Base-by-base conservation (phyloP, 2,329 filamentous ascomycete species). In the Aspergillus neoniger region DNA sequence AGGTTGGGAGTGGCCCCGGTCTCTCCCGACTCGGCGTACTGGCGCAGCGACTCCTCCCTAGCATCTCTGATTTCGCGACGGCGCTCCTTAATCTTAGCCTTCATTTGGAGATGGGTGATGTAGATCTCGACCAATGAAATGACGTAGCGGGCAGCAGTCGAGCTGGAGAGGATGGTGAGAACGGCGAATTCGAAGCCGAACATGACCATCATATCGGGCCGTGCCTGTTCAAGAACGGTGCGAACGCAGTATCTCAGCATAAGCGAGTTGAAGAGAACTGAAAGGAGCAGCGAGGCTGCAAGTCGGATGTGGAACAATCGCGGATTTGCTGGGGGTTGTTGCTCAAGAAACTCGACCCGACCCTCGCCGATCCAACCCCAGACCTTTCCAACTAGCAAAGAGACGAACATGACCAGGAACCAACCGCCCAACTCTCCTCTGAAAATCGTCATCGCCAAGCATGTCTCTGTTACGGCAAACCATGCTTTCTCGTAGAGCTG, bases 141-240 rank as follows among this genome's bases (percentile, higher is more conserved):
- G 19, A 85, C 76, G 76, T 99, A 99, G 61, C 93, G 88, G 57
- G 87, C 82, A 2, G 86, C 84, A 0, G 92, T 96, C 51, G 94
- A 92, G 55, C 87, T 82, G 0, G 94, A 96, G 55, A 88, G 88
- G 9, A 96, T 89, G 2, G 87, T 84, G 62, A 98, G 80, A 47
- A 99, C 88, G 39, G 94, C 93, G 72, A 98, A 98, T 76, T 99
- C 95, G 69, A 99, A 99, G 5, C 96, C 87, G 72, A 99, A 99
- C 92, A 99, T 98, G 64, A 99, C 92, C 92, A 98, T 99, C 91
- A 99, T 98, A 61, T 96, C 95, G 0, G 94, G 92, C n/a, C 90
- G 85, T 2, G 94, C 91, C 73, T 96, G 88, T 60, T 91, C 88
- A 53, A 97, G 87, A 32, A 98, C 93, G 0, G 90, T 91, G 28